Evolutionary conservation across 257 asterid species (phyloP).

Genomic region (Solanum ossicruentum): DNA sequence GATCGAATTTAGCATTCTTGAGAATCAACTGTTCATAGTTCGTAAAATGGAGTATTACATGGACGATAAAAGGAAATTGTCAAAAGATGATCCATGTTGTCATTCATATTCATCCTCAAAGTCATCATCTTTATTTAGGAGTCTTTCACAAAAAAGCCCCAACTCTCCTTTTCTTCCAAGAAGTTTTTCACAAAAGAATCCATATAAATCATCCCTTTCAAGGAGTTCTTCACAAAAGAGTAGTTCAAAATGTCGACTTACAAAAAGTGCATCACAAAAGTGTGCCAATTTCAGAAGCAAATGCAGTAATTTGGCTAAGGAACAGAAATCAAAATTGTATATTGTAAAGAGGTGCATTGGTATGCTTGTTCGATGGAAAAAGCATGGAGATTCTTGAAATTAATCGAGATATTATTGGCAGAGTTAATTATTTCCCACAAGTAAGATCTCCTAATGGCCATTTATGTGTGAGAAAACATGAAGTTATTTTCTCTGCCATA

Average conservation of each 20-base stretch:
- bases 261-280: constrained; percentile 24
- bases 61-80: constrained; percentile 59
- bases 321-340: constrained; percentile 72
- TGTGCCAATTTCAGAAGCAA: constrained; percentile 47
- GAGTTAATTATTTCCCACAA: not conserved
- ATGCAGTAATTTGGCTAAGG: constrained; percentile 67
- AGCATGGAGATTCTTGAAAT: constrained; percentile 58
- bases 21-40: not conserved
- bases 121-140: constrained; percentile 32
- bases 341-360: constrained; percentile 70
- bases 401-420: not conserved
- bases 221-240: constrained; percentile 41
- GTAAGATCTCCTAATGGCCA: not conserved
- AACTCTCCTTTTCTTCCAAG: constrained; percentile 18
- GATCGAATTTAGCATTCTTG: not conserved
- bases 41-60: constrained; percentile 50
- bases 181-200: constrained; percentile 39
- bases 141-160: constrained; percentile 35
- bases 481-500: constrained; percentile 26
- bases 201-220: constrained; percentile 28
- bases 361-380: constrained; percentile 74
- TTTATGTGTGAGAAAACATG: constrained; percentile 13
- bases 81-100: constrained; percentile 36
- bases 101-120: constrained; percentile 15
- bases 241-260: not conserved